Evolutionary conservation across 164 flowering plant species (phyloP).

Genomic region (Annona squamosa): DNA sequence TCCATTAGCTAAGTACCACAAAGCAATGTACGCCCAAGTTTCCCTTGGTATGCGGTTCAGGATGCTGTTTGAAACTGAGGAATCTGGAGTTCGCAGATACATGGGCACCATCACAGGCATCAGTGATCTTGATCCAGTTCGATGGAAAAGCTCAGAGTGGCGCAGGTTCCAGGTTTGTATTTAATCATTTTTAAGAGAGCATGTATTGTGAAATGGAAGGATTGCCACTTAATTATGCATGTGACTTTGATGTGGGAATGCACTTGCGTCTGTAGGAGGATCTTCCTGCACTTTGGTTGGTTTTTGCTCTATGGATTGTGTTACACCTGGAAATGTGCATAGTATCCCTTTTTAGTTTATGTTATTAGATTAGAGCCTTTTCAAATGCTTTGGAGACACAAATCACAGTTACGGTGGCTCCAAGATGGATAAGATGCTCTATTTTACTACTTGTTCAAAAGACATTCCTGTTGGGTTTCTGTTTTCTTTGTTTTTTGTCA

Average conservation of each 20-base stretch:
- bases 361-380: too few species aligned
- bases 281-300: not conserved
- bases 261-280: not conserved
- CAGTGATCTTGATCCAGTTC: constrained; percentile 72
- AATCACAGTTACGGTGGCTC: too few species aligned
- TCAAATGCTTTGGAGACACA: too few species aligned
- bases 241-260: too few species aligned
- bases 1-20: constrained; percentile 82
- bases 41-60: constrained; percentile 92
- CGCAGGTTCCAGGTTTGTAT: constrained; percentile 79
- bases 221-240: too few species aligned
- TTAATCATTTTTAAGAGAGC: not conserved
- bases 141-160: constrained; percentile 96
- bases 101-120: constrained; percentile 93
- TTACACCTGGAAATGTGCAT: not conserved
- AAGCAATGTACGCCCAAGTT: constrained; percentile 88
- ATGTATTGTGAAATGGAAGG: not conserved
- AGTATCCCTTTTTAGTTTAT: not conserved
- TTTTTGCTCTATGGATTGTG: not conserved
- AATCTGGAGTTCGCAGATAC: constrained; percentile 84
- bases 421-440: too few species aligned
- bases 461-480: too few species aligned
- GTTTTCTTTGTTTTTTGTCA: too few species aligned
- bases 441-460: too few species aligned
- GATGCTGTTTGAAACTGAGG: constrained; percentile 98